These are phyloP conservation scores for Brettanomyces bruxellensis DNA, from an alignment of 805 yeast genomes.

Conservation along the genomic window DNA sequence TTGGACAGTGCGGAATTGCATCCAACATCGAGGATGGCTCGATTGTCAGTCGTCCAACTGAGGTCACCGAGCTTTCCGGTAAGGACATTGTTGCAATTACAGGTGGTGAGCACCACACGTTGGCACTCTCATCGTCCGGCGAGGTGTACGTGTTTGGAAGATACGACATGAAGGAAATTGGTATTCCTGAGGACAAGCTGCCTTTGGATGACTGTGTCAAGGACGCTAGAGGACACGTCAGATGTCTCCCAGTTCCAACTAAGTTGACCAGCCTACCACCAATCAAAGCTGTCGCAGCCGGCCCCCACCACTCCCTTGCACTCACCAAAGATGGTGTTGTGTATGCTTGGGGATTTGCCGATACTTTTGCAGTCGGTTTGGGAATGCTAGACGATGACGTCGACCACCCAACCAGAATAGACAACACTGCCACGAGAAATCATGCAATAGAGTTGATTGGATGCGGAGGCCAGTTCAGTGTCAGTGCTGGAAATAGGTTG, in stretches of 20 bases:
- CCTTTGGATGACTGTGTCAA: conserved; percentile 62
- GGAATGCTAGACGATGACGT: conserved; percentile 82
- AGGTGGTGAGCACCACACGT: conserved; percentile 93
- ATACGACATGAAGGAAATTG: conserved; percentile 88
- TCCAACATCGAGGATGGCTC: conserved; percentile 81
- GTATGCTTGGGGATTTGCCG: conserved; percentile 95
- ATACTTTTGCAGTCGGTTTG: conserved; percentile 91
- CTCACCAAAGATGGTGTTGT: conserved; percentile 75
- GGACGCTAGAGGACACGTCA: conserved; percentile 71
- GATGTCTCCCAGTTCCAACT: conserved; percentile 84
- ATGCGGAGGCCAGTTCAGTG: conserved; percentile 96
- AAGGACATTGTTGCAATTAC: conserved; percentile 54
- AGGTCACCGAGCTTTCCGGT: conserved; percentile 53
- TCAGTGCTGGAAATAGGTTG: conserved; percentile 68
- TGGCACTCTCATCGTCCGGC: conserved; percentile 67
- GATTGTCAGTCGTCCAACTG: conserved; percentile 62
- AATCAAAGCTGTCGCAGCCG: conserved; percentile 58
- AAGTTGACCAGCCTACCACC: conserved; percentile 49
- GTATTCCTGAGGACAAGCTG: conserved; percentile 55
- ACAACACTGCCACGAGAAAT: conserved; percentile 86
- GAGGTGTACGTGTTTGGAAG: conserved; percentile 82
- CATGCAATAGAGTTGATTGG: conserved; percentile 65
- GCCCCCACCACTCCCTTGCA: conserved; percentile 90
- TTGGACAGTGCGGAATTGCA: conserved; percentile 88
- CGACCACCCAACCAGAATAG: conserved; percentile 78